Base-by-base conservation (phyloP, 1,284 basidiomycete species). In the Neonothopanus nambi region DNA sequence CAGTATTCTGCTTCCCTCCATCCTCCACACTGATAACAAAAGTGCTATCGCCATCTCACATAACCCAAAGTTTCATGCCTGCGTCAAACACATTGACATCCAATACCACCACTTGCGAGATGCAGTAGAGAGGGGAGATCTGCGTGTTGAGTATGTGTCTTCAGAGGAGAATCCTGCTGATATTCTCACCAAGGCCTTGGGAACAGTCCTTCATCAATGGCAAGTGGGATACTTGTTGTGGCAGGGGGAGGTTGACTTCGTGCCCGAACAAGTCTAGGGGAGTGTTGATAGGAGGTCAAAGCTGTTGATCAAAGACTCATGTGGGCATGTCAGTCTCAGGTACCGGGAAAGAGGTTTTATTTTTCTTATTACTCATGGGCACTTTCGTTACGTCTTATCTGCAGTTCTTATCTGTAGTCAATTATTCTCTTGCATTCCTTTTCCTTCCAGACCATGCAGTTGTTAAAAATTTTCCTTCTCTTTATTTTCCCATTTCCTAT, bases 21-120 rank as follows among this genome's bases (percentile, higher is more conserved):
- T 54, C 0, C 50, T 79, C 12, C 56, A 55, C 26, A 52, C 56
- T 8, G 74, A 81, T 59, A 80, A 79, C 57, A 54, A 63, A 9
- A 61, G 67, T 0, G 61, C 71, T 0, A 68, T 78, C 23, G 45
- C 59, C 0, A 43, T 53, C 9, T 24, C 35, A 0, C 20, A 53
- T 11, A 47, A 53, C 23, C 44, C 44, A 2, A 53, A 47, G 13
- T 42, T 30, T 15, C 40, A 41, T 18, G 21, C n/a, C 8, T 17
- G 30, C 8, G 52, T 48, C 11, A 53, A 53, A 28, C 52, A 53
- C 24, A 48, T 53, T 9, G 52, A 53, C 20, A 53, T 53, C 7
- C 26, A 21, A 3, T 24, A 48, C 24, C 52, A 53, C 3, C 42
- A 39, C 20, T n/a, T 48, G 1, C 45, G 45, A 2, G 44, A 48